phyloP scores from a whole-genome alignment of 2,329 filamentous ascomycete species.

The Apiospora hydei region DNA sequence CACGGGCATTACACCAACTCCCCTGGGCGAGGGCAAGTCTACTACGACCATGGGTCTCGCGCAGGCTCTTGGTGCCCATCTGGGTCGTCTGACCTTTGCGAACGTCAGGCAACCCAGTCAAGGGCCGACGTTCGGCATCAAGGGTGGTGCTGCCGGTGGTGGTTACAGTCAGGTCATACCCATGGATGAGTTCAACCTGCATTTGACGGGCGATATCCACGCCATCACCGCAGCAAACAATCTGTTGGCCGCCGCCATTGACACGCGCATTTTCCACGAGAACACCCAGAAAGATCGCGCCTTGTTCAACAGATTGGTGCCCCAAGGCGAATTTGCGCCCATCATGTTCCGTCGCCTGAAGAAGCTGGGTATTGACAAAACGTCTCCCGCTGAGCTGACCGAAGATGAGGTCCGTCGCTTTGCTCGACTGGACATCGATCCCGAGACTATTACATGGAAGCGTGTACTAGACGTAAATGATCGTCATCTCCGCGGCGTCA shows the following conservation, averaged over 20 bases:
- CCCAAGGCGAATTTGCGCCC: slow-evolving; percentile 89
- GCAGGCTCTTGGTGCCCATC: slow-evolving; percentile 88
- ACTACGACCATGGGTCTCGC: slow-evolving; percentile 96
- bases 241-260: slow-evolving; percentile 91
- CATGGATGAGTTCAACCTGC: slow-evolving; percentile 99
- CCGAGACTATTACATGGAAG: slow-evolving; percentile 95
- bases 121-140: slow-evolving; percentile 98
- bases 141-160: slow-evolving; percentile 95
- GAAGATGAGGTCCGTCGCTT: slow-evolving; percentile 88
- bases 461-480: slow-evolving; percentile 98
- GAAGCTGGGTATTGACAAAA: slow-evolving; percentile 96
- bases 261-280: slow-evolving; percentile 98
- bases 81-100: slow-evolving; percentile 89
- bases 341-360: slow-evolving; percentile 93
- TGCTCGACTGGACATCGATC: slow-evolving; percentile 94
- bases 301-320: slow-evolving; percentile 87
- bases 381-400: slow-evolving; percentile 87
- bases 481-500: slow-evolving; percentile 88
- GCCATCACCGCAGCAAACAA: slow-evolving; percentile 98
- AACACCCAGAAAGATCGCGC: slow-evolving; percentile 90
- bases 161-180: slow-evolving; percentile 99
- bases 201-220: slow-evolving; percentile 97
- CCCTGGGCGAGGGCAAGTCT: slow-evolving; percentile 96
- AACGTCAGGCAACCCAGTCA: slow-evolving; percentile 97
- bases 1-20: slow-evolving; percentile 95